Percentiles rank a stretch among this genome's conserved stretches.
These are phyloP conservation scores for Saccharomycopsis fibuligera DNA, from an alignment of 805 yeast species.

Conservation along the genomic window DNA sequence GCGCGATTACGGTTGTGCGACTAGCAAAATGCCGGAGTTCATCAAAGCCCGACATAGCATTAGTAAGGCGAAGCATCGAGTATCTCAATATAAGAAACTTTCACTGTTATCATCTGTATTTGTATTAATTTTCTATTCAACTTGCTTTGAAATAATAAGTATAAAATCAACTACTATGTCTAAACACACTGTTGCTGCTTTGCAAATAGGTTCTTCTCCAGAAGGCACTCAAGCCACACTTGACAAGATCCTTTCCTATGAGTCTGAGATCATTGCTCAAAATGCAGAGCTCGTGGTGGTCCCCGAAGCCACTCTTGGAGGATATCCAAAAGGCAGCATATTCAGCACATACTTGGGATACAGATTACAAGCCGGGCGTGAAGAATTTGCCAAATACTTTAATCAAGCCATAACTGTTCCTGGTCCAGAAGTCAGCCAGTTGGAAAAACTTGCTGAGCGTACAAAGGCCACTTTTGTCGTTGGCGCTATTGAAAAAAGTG, in stretches of 20 bases:
- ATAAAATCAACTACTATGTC: conserved; percentile 24
- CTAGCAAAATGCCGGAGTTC: too few species aligned
- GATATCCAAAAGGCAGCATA: conserved; percentile 39
- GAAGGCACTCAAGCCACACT: conserved; percentile 35
- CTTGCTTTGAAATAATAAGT: not conserved
- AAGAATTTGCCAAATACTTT: conserved; percentile 33
- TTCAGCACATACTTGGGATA: conserved; percentile 40
- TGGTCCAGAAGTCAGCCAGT: conserved; percentile 30
- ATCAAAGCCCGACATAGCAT: too few species aligned
- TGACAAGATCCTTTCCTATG: conserved; percentile 34
- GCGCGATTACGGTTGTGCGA: too few species aligned
- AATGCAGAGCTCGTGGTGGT: conserved; percentile 35
- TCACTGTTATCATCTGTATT: not conserved
- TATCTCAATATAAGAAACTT: too few species aligned
- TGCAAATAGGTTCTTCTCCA: conserved; percentile 36
- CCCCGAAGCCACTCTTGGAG: conserved; percentile 42
- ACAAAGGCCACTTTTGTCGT: conserved; percentile 33
- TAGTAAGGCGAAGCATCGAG: too few species aligned
- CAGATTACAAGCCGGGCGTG: conserved; percentile 36
- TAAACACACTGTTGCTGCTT: conserved; percentile 34
- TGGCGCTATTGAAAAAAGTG: conserved; percentile 37
- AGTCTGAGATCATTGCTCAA: conserved; percentile 29
- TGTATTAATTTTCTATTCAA: not conserved
- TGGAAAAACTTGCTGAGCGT: conserved; percentile 30
- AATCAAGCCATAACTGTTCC: conserved; percentile 33